Evolutionary conservation across 2,329 filamentous ascomycete genomes (phyloP), one percentile per base, ranked within the genome.

Genomic region (Xylaria sp.): DNA sequence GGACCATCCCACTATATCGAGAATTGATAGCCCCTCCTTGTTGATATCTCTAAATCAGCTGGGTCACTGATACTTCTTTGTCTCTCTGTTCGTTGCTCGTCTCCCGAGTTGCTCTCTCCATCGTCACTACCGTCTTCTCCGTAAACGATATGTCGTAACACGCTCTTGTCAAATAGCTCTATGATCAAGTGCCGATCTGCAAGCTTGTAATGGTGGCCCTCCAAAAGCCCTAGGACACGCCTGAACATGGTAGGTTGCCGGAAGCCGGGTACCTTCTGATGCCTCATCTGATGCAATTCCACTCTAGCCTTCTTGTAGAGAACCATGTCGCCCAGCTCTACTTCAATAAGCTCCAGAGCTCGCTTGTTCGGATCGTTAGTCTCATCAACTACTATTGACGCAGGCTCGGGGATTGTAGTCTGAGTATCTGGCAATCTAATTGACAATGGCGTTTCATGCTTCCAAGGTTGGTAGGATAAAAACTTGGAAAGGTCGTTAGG

Each of bases 281-380:
- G 92, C 61, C 88, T 83, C 82, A 97, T 86, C 84, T 94, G 86
- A 76, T 88, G 89, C 64, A 99, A 85, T 79, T 98, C 94, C 21
- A 86, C 89, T 60, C 95, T 90, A 5, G 94, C 93, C 78, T 92
- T 92, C 79, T 97, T 97, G 77, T 94, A 94, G 58, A 98, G 85
- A 17, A 99, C 94, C 67, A 95, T 96, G 77, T 98, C 98, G 65
- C 94, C 93, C 67, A 99, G 86, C 75, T 98, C 94, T 14, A 93
- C 89, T 70, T 48, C 51, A 30, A 97, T 90, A 45, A 96, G 87
- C 75, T 94, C 92, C 32, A 98, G 82, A 55, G 98, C 95, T 60
- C 92, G 92, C 75, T 93, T 93, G 70, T 84, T 97, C 84, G 9
- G 82, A 74, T 76, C 73, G 69, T 92, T 87, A 17, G 86, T 85